phyloP scores from a whole-genome alignment of 2,329 filamentous ascomycete species.

The Fusarium guadeloupense region DNA sequence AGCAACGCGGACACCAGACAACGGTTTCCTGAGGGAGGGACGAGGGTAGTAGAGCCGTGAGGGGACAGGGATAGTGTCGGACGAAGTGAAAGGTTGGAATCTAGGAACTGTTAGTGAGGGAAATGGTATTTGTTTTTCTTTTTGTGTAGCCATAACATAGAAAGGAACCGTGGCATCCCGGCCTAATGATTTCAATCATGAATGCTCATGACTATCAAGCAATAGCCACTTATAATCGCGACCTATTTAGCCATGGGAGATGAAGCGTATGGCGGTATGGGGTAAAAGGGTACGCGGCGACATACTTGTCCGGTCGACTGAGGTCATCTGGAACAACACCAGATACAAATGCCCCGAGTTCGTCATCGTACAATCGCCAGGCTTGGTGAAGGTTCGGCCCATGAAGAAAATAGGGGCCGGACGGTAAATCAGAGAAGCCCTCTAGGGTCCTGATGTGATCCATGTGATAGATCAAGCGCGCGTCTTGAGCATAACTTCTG shows the following conservation, averaged over 20 bases:
- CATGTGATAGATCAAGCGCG: conserved; percentile 36
- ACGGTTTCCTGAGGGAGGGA: conserved; percentile 44
- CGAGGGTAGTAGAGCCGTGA: conserved; percentile 49
- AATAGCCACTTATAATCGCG: too few relatives aligned
- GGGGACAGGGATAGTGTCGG: conserved; percentile 50
- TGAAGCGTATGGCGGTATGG: too few relatives aligned
- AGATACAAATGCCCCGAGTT: conserved; percentile 48
- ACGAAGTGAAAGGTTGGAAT: conserved; percentile 45
- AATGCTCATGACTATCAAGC: too few relatives aligned
- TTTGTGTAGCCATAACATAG: too few relatives aligned
- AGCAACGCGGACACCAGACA: conserved; percentile 51
- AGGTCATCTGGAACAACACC: conserved; percentile 51
- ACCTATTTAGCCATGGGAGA: too few relatives aligned
- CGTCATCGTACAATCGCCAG: conserved; percentile 54
- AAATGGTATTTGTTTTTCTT: too few relatives aligned
- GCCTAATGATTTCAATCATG: too few relatives aligned
- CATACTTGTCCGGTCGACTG: conserved; percentile 41
- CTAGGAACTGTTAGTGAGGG: conserved; percentile 37
- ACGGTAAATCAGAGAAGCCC: conserved; percentile 45
- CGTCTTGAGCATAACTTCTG: not conserved
- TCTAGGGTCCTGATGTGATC: conserved; percentile 23
- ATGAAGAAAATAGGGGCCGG: conserved; percentile 54
- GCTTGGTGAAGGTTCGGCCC: conserved; percentile 54
- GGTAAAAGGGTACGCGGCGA: too few relatives aligned
- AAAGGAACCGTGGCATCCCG: too few relatives aligned